Evolutionary conservation across 768 basidiomycete species (phyloP).

Genomic region (Lyophyllum atratum): DNA sequence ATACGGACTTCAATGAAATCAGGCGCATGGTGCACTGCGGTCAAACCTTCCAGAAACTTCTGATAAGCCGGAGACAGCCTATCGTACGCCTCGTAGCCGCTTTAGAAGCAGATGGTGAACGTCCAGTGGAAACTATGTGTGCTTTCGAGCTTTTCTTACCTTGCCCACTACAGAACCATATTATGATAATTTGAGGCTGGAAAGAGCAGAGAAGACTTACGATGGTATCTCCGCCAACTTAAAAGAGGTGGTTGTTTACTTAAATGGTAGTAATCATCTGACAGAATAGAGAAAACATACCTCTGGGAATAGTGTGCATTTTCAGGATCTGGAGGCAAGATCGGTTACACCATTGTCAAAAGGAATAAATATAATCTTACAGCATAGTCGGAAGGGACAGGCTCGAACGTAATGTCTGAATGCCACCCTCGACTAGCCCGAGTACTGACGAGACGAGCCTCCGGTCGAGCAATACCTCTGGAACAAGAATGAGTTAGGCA

Average conservation of each 20-base stretch:
- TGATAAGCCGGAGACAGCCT: constrained; percentile 55
- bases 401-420: constrained; percentile 63
- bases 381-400: constrained; percentile 60
- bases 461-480: constrained; percentile 42
- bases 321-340: constrained; percentile 33
- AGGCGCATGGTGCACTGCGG: constrained; percentile 52
- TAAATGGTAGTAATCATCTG: not conserved
- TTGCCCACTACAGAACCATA: constrained; percentile 35
- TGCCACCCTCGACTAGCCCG: constrained; percentile 53
- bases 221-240: constrained; percentile 45
- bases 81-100: constrained; percentile 66
- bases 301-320: constrained; percentile 39
- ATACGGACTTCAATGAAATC: constrained; percentile 38
- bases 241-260: not conserved
- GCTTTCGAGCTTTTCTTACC: constrained; percentile 20
- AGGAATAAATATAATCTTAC: constrained; percentile 16
- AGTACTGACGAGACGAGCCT: constrained; percentile 22
- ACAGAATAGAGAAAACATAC: constrained; percentile 17
- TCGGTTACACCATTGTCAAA: not conserved
- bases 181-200: not conserved
- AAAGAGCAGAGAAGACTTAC: constrained; percentile 23
- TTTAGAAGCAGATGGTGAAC: constrained; percentile 11
- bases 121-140: not conserved
- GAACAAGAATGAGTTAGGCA: not conserved
- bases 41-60: constrained; percentile 58